Evolutionary conservation across 345 rosid genomes (phyloP).

Genomic region (Excoecaria agallocha): DNA sequence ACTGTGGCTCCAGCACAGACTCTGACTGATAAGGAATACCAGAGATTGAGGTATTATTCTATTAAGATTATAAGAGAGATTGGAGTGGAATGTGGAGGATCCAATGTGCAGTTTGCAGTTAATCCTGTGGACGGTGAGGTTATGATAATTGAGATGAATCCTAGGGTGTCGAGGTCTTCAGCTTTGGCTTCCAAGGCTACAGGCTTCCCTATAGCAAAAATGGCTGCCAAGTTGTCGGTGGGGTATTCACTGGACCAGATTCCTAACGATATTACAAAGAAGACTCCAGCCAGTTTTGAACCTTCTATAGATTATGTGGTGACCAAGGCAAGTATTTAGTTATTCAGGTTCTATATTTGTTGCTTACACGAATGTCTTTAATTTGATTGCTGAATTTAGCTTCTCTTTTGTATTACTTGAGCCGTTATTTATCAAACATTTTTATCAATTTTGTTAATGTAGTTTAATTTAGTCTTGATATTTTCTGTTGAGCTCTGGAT

Average conservation of each 20-base stretch:
- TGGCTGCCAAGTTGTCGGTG: slow-evolving; percentile 96
- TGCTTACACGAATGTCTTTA: neutral
- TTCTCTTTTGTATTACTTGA: neutral
- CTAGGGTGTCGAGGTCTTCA: slow-evolving; percentile 93
- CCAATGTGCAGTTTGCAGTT: slow-evolving; percentile 95
- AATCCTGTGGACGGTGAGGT: slow-evolving; percentile 97
- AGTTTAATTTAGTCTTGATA: neutral
- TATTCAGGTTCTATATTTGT: neutral
- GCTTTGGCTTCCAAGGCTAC: slow-evolving; percentile 99
- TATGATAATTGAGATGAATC: slow-evolving; percentile 98
- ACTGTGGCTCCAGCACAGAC: slow-evolving; percentile 99
- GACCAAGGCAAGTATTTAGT: slow-evolving; percentile 58
- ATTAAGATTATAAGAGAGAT: slow-evolving; percentile 89
- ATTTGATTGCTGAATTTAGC: neutral
- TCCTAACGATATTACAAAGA: slow-evolving; percentile 96
- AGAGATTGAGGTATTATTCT: slow-evolving; percentile 87
- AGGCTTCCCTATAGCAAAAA: slow-evolving; percentile 96
- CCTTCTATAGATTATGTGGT: slow-evolving; percentile 98
- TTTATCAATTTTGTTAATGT: neutral
- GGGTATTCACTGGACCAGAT: slow-evolving; percentile 94
- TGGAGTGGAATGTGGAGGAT: slow-evolving; percentile 99
- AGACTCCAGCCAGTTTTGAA: slow-evolving; percentile 98
- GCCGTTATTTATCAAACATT: neutral
- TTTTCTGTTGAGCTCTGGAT: neutral
- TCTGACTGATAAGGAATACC: slow-evolving; percentile 88